Evolutionary conservation across 2,329 filamentous ascomycete species (phyloP).

Genomic region (Fonsecaea monophora): DNA sequence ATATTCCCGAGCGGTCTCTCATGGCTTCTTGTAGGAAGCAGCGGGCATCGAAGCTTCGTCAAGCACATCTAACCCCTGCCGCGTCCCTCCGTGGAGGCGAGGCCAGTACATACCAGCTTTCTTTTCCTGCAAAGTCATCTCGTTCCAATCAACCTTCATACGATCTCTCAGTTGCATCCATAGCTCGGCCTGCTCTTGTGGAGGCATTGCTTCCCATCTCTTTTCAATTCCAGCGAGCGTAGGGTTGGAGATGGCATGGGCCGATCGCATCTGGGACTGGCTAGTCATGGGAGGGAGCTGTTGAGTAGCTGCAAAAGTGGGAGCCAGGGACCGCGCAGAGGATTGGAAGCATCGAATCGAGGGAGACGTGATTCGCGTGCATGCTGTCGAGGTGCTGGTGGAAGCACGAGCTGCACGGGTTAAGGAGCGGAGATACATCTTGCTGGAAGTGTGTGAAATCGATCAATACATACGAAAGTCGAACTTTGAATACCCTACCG

Average conservation of each 20-base stretch:
- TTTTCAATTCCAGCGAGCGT: constrained; percentile 98
- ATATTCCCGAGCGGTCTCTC: constrained; percentile 32
- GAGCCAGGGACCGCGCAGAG: constrained; percentile 48
- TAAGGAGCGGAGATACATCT: constrained; percentile 56
- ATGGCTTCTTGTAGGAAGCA: neutral
- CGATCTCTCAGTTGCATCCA: constrained; percentile 98
- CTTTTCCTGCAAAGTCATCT: constrained; percentile 96
- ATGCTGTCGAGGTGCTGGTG: constrained; percentile 45
- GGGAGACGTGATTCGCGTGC: constrained; percentile 30
- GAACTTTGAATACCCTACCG: constrained; percentile 26
- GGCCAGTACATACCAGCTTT: constrained; percentile 82
- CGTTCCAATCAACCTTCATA: constrained; percentile 98
- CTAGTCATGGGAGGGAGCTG: constrained; percentile 49
- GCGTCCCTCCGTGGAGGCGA: constrained; percentile 1
- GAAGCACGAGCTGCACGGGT: constrained; percentile 55
- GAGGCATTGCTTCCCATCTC: constrained; percentile 97
- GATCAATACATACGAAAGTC: constrained; percentile 33
- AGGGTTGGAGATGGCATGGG: constrained; percentile 96
- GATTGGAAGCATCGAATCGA: constrained; percentile 37
- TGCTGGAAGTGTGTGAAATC: constrained; percentile 22
- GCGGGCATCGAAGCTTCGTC: constrained; percentile 6
- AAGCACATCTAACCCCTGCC: constrained; percentile 1
- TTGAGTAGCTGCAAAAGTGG: constrained; percentile 46
- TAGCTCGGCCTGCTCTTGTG: constrained; percentile 97
- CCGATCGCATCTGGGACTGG: constrained; percentile 61